Percentiles rank a stretch among this genome's conserved stretches.
These are phyloP conservation scores for Sporothrix curviconia DNA, from an alignment of 2,329 filamentous ascomycete species.

Conservation along the genomic window DNA sequence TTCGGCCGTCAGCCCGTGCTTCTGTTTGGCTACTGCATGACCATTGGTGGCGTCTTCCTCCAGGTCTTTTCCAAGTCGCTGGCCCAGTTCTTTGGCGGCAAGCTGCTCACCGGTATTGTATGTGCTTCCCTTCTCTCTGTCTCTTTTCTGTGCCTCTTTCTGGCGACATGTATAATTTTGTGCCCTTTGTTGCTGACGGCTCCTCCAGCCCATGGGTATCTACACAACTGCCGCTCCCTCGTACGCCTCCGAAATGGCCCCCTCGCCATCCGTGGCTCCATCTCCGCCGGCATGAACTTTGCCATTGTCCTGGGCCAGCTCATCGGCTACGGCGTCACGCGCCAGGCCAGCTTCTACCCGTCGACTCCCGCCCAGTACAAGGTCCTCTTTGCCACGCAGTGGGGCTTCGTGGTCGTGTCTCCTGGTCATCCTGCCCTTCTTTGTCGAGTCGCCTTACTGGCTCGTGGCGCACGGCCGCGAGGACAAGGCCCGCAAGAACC, in stretches of 20 bases:
- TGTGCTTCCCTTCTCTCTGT: background rate
- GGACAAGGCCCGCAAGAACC: constrained; percentile 26
- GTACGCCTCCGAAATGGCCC: constrained; percentile 23
- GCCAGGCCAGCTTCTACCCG: constrained; percentile 24
- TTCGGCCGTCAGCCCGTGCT: constrained; percentile 24
- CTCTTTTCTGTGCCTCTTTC: too few species aligned
- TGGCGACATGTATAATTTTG: too few species aligned
- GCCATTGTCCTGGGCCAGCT: constrained; percentile 22
- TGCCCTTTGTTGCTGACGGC: too few species aligned
- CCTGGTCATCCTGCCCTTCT: constrained; percentile 24
- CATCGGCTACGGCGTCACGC: constrained; percentile 21
- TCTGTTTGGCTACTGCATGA: constrained; percentile 24
- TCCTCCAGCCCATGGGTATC: constrained; percentile 19
- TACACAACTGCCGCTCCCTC: constrained; percentile 21
- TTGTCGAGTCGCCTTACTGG: constrained; percentile 25
- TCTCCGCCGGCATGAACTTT: constrained; percentile 23
- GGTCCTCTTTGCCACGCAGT: constrained; percentile 28
- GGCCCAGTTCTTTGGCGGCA: constrained; percentile 31
- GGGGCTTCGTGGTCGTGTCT: constrained; percentile 26
- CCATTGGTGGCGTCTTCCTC: constrained; percentile 28
- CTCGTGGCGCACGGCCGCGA: constrained; percentile 26
- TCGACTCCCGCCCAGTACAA: constrained; percentile 22
- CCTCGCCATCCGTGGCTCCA: constrained; percentile 21
- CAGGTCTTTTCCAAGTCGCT: constrained; percentile 31
- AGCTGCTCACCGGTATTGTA: constrained; percentile 29